Percentiles rank a stretch among this genome's conserved stretches.
These are phyloP conservation scores for Geotrichum carabidarum DNA, from an alignment of 1,139 yeast species.

Conservation along the genomic window DNA sequence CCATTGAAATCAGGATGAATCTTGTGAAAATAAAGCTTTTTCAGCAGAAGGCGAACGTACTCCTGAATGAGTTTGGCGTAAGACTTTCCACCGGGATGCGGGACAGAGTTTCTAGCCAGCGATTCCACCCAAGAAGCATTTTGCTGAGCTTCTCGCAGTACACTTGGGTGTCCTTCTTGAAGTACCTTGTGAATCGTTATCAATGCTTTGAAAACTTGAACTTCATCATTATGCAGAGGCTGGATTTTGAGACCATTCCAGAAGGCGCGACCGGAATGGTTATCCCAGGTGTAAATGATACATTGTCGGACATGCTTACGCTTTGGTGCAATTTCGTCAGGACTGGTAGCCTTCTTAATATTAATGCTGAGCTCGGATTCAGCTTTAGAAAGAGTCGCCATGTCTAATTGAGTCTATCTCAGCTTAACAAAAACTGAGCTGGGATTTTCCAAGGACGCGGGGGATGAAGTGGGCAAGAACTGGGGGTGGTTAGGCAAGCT, in stretches of 20 bases:
- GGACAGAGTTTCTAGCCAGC: slow-evolving; percentile 25
- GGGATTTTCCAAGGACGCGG: neutral
- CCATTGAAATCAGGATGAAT: slow-evolving; percentile 89
- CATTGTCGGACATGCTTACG: slow-evolving; percentile 89
- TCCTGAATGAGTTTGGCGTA: slow-evolving; percentile 75
- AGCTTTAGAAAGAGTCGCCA: slow-evolving; percentile 31
- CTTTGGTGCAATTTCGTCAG: slow-evolving; percentile 89
- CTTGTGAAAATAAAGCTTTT: slow-evolving; percentile 77
- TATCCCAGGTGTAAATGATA: slow-evolving; percentile 95
- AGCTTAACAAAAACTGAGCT: neutral
- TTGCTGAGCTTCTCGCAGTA: slow-evolving; percentile 74
- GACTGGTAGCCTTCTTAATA: slow-evolving; percentile 79
- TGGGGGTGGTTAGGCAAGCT: neutral
- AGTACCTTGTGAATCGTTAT: slow-evolving; percentile 86
- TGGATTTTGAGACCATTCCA: slow-evolving; percentile 80
- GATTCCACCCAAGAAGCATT: slow-evolving; percentile 60
- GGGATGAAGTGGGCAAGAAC: neutral
- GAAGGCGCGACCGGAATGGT: slow-evolving; percentile 75
- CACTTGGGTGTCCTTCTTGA: slow-evolving; percentile 92
- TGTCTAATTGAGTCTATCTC: slow-evolving; percentile 3
- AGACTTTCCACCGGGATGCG: slow-evolving; percentile 40
- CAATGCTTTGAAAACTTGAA: slow-evolving; percentile 82
- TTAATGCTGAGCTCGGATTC: slow-evolving; percentile 48
- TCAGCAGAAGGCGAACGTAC: slow-evolving; percentile 63
- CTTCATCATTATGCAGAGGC: slow-evolving; percentile 76